Evolutionary conservation across 345 rosid species (phyloP).

Genomic region (Linum lewisii): DNA sequence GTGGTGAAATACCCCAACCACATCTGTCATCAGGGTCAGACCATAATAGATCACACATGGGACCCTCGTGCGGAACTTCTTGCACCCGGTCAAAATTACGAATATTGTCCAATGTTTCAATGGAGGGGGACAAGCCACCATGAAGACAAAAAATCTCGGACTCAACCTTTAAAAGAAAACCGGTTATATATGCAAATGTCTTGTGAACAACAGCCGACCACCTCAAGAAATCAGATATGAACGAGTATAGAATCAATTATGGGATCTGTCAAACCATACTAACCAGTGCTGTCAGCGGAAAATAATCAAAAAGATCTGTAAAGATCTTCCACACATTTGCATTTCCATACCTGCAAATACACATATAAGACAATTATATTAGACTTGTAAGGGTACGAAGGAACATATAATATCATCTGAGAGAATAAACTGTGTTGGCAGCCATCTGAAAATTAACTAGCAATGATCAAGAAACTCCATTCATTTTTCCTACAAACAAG

Average conservation of each 20-base stretch:
- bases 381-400: neutral
- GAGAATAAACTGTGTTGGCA: too few relatives aligned
- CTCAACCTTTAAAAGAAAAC: conserved; percentile 55
- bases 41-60: conserved; percentile 99
- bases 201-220: conserved; percentile 7
- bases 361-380: conserved; percentile 9
- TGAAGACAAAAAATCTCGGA: conserved; percentile 91
- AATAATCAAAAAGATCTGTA: conserved; percentile 91
- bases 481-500: too few relatives aligned
- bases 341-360: conserved; percentile 76
- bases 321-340: conserved; percentile 90
- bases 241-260: too few relatives aligned
- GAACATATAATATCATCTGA: neutral
- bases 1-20: conserved; percentile 96
- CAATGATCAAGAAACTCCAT: too few relatives aligned
- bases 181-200: neutral
- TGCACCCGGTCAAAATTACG: conserved; percentile 89
- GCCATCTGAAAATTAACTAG: too few relatives aligned
- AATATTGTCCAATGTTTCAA: conserved; percentile 84
- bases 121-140: conserved; percentile 88
- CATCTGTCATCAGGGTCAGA: conserved; percentile 95
- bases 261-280: conserved; percentile 21
- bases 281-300: conserved; percentile 95
- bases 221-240: conserved; percentile 2
- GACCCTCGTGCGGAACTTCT: conserved; percentile 98